Percentiles rank a stretch among this genome's conserved stretches.
phyloP scores from a whole-genome alignment of 768 basidiomycete genomes.

The Boletellus ananas region DNA sequence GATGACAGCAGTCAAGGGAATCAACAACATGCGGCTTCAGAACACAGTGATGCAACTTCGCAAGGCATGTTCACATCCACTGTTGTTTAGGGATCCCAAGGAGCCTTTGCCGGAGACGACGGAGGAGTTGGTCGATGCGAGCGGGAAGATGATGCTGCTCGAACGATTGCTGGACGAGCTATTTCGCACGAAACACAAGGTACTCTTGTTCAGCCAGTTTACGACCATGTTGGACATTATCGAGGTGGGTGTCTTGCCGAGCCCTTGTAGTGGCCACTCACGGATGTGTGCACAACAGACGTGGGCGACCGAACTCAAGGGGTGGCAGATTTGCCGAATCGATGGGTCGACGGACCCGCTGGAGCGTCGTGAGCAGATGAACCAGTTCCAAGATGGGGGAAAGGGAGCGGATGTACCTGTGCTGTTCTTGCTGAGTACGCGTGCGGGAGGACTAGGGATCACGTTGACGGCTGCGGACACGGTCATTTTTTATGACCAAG shows the following conservation, averaged over 20 bases:
- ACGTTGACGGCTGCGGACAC: conserved; percentile 74
- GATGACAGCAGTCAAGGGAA: conserved; percentile 61
- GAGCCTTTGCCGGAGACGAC: conserved; percentile 49
- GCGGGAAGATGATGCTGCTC: conserved; percentile 97
- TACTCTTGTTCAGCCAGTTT: conserved; percentile 89
- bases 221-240: conserved; percentile 96
- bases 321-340: conserved; percentile 83
- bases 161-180: conserved; percentile 83
- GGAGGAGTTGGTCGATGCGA: conserved; percentile 77
- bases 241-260: conserved; percentile 50
- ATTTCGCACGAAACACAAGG: conserved; percentile 78
- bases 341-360: conserved; percentile 83
- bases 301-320: conserved; percentile 87
- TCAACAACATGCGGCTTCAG: conserved; percentile 91
- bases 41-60: conserved; percentile 97
- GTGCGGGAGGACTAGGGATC: conserved; percentile 95
- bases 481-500: conserved; percentile 24
- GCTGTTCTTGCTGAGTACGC: conserved; percentile 86
- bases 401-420: conserved; percentile 58
- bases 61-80: conserved; percentile 93
- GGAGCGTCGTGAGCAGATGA: conserved; percentile 82
- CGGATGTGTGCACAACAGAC: conserved; percentile 2
- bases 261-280: background rate
- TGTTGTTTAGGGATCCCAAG: conserved; percentile 60
- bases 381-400: conserved; percentile 73